Base-by-base conservation (phyloP, 2,329 filamentous ascomycete species). In the Talaromyces sp. region DNA sequence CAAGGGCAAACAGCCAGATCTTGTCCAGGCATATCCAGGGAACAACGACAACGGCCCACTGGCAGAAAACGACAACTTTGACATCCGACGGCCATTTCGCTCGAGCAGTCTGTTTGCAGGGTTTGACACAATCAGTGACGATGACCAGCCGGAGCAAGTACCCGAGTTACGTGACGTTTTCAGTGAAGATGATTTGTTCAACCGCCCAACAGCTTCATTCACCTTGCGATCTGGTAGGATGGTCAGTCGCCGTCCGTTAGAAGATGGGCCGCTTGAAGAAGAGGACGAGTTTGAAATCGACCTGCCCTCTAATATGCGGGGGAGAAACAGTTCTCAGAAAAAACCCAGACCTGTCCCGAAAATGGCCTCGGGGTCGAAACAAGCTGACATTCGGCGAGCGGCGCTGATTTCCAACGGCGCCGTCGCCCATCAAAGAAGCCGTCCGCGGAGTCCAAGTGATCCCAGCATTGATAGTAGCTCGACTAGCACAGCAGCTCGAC, bases 101-200 rank as follows among this genome's bases (percentile, higher is more conserved):
- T 87, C 90, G 54, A 93, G 89, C 74, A 94, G 90, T 70, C 79
- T 95, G n/a, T 94, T 94, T 73, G 89, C 90, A 32, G 90, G 90
- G 0, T 94, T 95, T 65, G 90, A 93, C 53, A 85, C 85, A 12
- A 81, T 80, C 51, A 91, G 86, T 68, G 80, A 81, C 60, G 79
- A 81, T 17, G 75, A 75, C 63, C 61, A 59, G 9, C 65, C 66
- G 8, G 66, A 65, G 9, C 41, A n/a, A 11, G 24, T 46, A 63
- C 61, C 66, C 7, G 74, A 76, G 48, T 66, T 77, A 21, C 77
- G 77, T 35, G 59, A 61, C 24, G 59, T 61, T 19, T 61, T 61
- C 56, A 76, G 74, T 1, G 77, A 79, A 55, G 74, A 78, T 56
- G 77, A 78, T 17, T 69, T 79, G 14, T 73, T 79, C 48, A 76